Evolutionary conservation across 2,329 filamentous ascomycete species (phyloP).

Genomic region (Fusarium robinianum): DNA sequence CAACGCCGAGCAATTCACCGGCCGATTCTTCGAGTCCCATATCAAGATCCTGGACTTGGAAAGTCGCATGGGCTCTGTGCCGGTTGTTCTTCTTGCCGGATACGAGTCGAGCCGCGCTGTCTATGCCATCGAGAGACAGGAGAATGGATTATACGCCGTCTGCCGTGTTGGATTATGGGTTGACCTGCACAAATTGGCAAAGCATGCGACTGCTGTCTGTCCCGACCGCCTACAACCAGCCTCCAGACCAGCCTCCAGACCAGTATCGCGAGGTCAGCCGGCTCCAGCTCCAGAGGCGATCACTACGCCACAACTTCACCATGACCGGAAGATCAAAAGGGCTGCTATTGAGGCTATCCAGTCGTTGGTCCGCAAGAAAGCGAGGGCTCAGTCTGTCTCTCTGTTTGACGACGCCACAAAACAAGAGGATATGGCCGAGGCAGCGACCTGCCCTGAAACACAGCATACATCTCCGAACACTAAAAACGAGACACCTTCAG

Average conservation of each 20-base stretch:
- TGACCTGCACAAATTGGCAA: constrained; percentile 58
- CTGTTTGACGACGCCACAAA: constrained; percentile 38
- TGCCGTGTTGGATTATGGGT: constrained; percentile 72
- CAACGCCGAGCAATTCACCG: constrained; percentile 54
- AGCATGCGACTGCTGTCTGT: constrained; percentile 50
- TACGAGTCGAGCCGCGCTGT: constrained; percentile 57
- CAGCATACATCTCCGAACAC: constrained; percentile 30
- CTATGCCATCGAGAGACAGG: constrained; percentile 70
- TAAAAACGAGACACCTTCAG: constrained; percentile 22
- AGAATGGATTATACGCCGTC: constrained; percentile 64
- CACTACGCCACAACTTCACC: constrained; percentile 53
- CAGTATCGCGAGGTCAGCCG: constrained; percentile 21
- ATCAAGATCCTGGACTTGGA: constrained; percentile 68
- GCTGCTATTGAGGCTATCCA: constrained; percentile 67
- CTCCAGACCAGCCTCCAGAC: constrained; percentile 20
- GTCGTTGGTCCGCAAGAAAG: constrained; percentile 60
- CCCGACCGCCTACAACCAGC: constrained; percentile 37
- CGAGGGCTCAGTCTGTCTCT: constrained; percentile 50
- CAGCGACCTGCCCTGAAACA: constrained; percentile 13
- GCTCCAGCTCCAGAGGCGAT: constrained; percentile 36
- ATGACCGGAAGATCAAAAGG: constrained; percentile 58
- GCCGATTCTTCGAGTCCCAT: constrained; percentile 63
- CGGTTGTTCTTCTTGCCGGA: constrained; percentile 64
- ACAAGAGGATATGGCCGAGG: constrained; percentile 22
- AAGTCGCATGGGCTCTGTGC: constrained; percentile 58